Conservation (phyloP, 2,329 filamentous ascomycete genomes). For the Epichloe baconii region DNA sequence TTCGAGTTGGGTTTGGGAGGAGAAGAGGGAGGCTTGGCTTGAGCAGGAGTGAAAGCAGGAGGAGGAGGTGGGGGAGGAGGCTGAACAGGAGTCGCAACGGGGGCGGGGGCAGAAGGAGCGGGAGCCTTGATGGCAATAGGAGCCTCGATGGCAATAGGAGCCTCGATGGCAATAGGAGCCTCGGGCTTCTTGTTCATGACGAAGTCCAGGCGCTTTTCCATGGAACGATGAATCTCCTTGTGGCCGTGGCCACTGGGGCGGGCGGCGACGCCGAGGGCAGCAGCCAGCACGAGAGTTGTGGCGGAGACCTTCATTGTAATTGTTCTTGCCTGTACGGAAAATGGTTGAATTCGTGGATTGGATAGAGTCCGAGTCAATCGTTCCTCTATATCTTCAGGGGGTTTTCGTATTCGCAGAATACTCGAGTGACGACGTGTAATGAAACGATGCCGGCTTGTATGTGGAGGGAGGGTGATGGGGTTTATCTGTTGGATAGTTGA, state of each 20-base stretch:
- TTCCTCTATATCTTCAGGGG: neutral
- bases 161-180: slow-evolving; percentile 10
- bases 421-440: neutral
- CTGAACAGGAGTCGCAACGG: neutral
- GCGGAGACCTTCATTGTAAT: slow-evolving; percentile 29
- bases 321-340: neutral
- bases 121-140: slow-evolving; percentile 10
- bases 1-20: slow-evolving; percentile 9
- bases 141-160: slow-evolving; percentile 11
- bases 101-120: neutral
- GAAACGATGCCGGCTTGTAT: neutral
- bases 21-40: slow-evolving; percentile 3
- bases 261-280: slow-evolving; percentile 28
- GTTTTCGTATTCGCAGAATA: slow-evolving; percentile 10
- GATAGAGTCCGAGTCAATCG: slow-evolving; percentile 4
- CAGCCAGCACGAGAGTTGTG: slow-evolving; percentile 23
- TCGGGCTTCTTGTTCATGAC: slow-evolving; percentile 22
- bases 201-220: slow-evolving; percentile 19
- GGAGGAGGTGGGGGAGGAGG: neutral
- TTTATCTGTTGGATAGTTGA: neutral
- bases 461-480: slow-evolving; percentile 5
- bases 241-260: slow-evolving; percentile 27
- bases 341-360: neutral
- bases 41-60: neutral
- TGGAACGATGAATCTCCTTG: slow-evolving; percentile 20